Base-by-base conservation (phyloP, 345 rosid species). In the Geranium rotundifolium region DNA sequence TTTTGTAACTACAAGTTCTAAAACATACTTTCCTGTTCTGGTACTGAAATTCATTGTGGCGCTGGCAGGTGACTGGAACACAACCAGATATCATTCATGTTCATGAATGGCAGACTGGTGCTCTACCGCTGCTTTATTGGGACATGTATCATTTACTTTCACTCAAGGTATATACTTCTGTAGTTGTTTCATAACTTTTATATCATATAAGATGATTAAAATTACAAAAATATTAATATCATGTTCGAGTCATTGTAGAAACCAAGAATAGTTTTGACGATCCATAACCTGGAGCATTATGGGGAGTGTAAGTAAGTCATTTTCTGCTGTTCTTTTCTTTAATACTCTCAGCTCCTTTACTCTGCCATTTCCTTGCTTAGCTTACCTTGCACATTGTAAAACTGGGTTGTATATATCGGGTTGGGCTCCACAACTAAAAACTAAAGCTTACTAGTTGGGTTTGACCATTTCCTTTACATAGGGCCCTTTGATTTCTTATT, bases 41-140 rank as follows among this genome's bases (percentile, higher is more conserved):
- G 19, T 30, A 20, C 6, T 63, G 49, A 58, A 55, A 7, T 61
- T 27, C 59, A 62, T 63, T 34, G 41, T 34, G 6, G 41, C 59
- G 16, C 63, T 34, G 27, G 50, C 79, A 82, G 87, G 84, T 77
- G 65, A 59, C 81, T 64, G 78, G 74, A 62, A 62, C 64, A 61
- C 84, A 82, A 60, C 84, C 87, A 14, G 84, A 80, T 66, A 73
- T 82, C 59, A 80, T 82, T 68, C 87, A 82, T 67, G 82, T 76
- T 66, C 84, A 82, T 63, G 87, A 82, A 62, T 82, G 87, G 84
- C 87, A 82, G 67, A 80, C 76, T 3, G 71, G 87, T 68, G 84
- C 75, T 56, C 68, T 80, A 65, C 81, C 82, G 64, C 72, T 83
- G 61, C 82, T 83, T 74, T 80, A 72, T 74, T 83, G 87, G 87